Conservation (phyloP, 768 basidiomycete genomes). For the Omphalotus guepiniiformis region DNA sequence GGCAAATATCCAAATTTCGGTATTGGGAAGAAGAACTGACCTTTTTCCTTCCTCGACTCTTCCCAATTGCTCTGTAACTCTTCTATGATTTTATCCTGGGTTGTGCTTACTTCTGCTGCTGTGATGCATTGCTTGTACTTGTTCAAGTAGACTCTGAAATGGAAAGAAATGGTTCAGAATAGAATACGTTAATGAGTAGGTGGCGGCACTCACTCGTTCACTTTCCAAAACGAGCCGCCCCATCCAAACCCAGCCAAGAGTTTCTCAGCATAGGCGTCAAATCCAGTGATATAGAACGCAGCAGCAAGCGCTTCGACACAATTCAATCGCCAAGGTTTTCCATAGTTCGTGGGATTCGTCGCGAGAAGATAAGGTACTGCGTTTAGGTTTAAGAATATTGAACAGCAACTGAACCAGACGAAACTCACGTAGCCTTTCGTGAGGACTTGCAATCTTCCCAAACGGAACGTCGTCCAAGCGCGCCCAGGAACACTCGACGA, state of each 20-base stretch:
- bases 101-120: slow-evolving; percentile 49
- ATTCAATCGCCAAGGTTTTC: slow-evolving; percentile 93
- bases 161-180: neutral
- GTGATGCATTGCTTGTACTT: slow-evolving; percentile 71
- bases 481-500: slow-evolving; percentile 99
- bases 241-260: slow-evolving; percentile 84
- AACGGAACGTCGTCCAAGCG: slow-evolving; percentile 94
- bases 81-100: slow-evolving; percentile 66
- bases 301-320: slow-evolving; percentile 95
- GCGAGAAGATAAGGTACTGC: slow-evolving; percentile 94
- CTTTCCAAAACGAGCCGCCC: slow-evolving; percentile 82
- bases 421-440: slow-evolving; percentile 82
- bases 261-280: slow-evolving; percentile 73
- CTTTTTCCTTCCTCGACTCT: slow-evolving; percentile 49
- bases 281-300: slow-evolving; percentile 91
- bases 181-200: neutral
- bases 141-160: slow-evolving; percentile 57
- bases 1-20: neutral
- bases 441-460: slow-evolving; percentile 85
- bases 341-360: slow-evolving; percentile 96
- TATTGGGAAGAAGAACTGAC: slow-evolving; percentile 26
- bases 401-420: neutral
- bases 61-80: slow-evolving; percentile 63
- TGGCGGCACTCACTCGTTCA: slow-evolving; percentile 73
- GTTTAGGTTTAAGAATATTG: neutral